Evolutionary conservation across 75 land plant species (phyloP).

Genomic region (Ceratopteris richardii): DNA sequence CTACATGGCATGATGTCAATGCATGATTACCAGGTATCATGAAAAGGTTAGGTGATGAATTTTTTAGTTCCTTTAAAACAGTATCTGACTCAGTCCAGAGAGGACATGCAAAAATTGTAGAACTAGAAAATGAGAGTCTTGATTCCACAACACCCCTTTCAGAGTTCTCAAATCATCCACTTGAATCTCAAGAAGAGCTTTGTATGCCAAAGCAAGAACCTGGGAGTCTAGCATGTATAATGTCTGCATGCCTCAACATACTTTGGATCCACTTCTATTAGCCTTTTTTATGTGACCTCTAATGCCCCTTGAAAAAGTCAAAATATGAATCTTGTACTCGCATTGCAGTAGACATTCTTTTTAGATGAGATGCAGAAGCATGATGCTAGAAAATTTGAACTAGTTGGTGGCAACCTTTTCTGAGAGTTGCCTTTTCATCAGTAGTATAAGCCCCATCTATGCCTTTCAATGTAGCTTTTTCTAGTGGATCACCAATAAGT

Average conservation of each 20-base stretch:
- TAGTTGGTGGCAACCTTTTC: slow-evolving; percentile 53
- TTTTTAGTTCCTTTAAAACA: slow-evolving; percentile 72
- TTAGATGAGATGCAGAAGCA: slow-evolving; percentile 92
- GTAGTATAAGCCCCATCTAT: slow-evolving; percentile 92
- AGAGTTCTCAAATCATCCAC: slow-evolving; percentile 84
- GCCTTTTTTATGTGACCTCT: slow-evolving; percentile 85
- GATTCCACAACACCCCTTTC: slow-evolving; percentile 76
- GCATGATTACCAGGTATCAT: slow-evolving; percentile 99
- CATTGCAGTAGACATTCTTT: slow-evolving; percentile 88
- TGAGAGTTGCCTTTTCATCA: slow-evolving; percentile 91
- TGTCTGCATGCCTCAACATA: slow-evolving; percentile 83
- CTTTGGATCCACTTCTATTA: slow-evolving; percentile 38
- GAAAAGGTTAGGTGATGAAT: slow-evolving; percentile 88
- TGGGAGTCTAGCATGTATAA: slow-evolving; percentile 86
- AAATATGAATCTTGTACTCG: slow-evolving; percentile 80
- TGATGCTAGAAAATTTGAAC: slow-evolving; percentile 89
- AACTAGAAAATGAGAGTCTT: slow-evolving; percentile 76
- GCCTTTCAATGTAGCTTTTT: slow-evolving; percentile 95
- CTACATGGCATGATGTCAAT: slow-evolving; percentile 95
- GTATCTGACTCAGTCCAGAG: slow-evolving; percentile 72
- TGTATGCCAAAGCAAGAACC: slow-evolving; percentile 86
- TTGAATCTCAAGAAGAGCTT: slow-evolving; percentile 91
- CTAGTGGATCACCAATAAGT: slow-evolving; percentile 97
- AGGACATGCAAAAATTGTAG: slow-evolving; percentile 97
- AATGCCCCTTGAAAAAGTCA: slow-evolving; percentile 97